Percentiles rank a stretch among this genome's conserved stretches.
Evolutionary conservation across 148 eudicot genomes (phyloP).

Genomic region (Chenopodium berlandieri): DNA sequence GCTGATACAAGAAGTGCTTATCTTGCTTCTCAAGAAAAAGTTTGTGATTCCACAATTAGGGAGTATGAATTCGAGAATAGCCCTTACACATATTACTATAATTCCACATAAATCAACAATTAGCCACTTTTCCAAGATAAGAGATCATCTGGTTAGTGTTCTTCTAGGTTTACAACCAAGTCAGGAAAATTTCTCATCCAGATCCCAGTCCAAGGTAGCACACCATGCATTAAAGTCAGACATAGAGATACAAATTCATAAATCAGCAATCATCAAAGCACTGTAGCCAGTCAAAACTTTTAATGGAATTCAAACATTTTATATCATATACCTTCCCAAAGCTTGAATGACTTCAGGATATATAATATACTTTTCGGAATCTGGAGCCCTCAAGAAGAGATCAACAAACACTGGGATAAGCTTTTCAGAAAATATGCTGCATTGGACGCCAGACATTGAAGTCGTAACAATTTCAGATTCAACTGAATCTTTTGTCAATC

Average conservation of each 20-base stretch:
- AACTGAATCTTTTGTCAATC: conserved; percentile 25
- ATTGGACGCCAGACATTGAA: conserved; percentile 32
- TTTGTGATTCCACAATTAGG: neutral
- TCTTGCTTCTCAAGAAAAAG: neutral
- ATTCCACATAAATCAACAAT: neutral
- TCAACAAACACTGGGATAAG: conserved; percentile 74
- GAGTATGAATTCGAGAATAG: neutral
- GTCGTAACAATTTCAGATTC: conserved; percentile 25
- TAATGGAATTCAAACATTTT: neutral
- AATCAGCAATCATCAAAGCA: conserved; percentile 1
- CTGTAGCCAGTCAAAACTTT: neutral
- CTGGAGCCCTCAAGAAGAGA: conserved; percentile 71
- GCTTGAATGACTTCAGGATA: conserved; percentile 72
- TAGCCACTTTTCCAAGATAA: neutral
- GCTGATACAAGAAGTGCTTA: neutral
- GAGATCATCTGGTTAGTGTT: neutral
- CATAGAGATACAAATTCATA: neutral
- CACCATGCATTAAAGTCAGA: neutral
- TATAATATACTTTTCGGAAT: conserved; percentile 50
- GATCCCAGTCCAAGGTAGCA: neutral
- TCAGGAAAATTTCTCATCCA: neutral
- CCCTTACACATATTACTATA: neutral
- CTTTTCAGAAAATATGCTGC: conserved; percentile 75
- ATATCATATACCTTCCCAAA: conserved; percentile 65
- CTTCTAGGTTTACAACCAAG: neutral